Conservation (phyloP, 345 rosid genomes). For the Pistacia atlantica region DNA sequence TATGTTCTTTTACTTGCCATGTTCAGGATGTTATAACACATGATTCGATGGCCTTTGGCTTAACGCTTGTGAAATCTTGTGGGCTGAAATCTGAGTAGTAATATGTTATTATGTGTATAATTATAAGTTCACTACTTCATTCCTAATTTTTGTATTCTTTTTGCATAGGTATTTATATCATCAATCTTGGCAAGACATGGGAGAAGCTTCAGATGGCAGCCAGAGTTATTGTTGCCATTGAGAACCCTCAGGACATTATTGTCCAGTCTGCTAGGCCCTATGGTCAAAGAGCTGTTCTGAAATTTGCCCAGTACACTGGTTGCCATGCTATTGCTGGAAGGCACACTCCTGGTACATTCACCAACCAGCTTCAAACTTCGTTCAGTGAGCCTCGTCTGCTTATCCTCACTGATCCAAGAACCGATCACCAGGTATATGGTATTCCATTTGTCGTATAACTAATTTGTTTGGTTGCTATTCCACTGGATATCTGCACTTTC, state of each 20-base stretch:
- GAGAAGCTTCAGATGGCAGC: slow-evolving; percentile 91
- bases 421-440: slow-evolving; percentile 82
- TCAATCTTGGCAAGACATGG: slow-evolving; percentile 94
- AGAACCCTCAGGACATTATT: slow-evolving; percentile 89
- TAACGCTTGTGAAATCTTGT: neutral
- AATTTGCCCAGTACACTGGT: slow-evolving; percentile 94
- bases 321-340: slow-evolving; percentile 98
- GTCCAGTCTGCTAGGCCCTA: slow-evolving; percentile 98
- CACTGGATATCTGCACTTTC: neutral
- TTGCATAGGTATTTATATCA: slow-evolving; percentile 71
- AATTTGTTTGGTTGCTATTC: neutral
- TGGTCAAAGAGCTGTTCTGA: slow-evolving; percentile 94
- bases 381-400: slow-evolving; percentile 88
- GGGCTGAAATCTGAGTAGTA: neutral
- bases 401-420: slow-evolving; percentile 95
- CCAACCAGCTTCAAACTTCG: slow-evolving; percentile 89
- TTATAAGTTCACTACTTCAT: neutral
- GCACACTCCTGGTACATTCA: slow-evolving; percentile 98
- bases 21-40: too few relatives aligned
- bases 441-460: neutral
- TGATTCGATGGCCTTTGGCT: neutral
- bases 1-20: neutral
- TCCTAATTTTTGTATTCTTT: neutral
- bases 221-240: slow-evolving; percentile 80
- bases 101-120: neutral